phyloP scores from a whole-genome alignment of 352 stramenopile genomes.

The Peronosclerospora sorghi region DNA sequence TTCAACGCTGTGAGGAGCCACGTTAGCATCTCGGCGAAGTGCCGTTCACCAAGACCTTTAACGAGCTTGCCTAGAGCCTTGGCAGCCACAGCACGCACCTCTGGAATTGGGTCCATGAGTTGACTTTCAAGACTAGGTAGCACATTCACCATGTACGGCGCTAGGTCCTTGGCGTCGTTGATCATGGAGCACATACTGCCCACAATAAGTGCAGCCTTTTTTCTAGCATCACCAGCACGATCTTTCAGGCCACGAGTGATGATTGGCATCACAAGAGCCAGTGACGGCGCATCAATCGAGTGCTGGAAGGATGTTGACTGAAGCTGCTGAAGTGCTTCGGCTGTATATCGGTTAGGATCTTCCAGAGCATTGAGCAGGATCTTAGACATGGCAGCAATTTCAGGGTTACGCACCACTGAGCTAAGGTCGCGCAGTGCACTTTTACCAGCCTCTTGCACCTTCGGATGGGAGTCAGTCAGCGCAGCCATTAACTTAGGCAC shows the following conservation, averaged over 20 bases:
- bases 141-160: conserved; percentile 96
- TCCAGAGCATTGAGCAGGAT: conserved; percentile 93
- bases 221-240: conserved; percentile 93
- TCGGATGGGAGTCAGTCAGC: conserved; percentile 97
- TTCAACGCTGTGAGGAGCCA: conserved; percentile 97
- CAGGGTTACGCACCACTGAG: conserved; percentile 97
- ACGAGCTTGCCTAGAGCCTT: conserved; percentile 94
- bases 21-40: conserved; percentile 92
- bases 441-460: conserved; percentile 95
- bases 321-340: conserved; percentile 92
- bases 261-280: conserved; percentile 99
- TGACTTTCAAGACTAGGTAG: conserved; percentile 92
- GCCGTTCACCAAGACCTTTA: conserved; percentile 91
- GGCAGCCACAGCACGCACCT: conserved; percentile 90
- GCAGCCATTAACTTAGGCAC: conserved; percentile 96
- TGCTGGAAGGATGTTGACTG: conserved; percentile 98
- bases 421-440: conserved; percentile 94
- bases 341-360: conserved; percentile 88
- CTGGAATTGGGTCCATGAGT: conserved; percentile 89
- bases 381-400: conserved; percentile 93
- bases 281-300: conserved; percentile 97
- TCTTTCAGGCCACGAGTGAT: conserved; percentile 97
- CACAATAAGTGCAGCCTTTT: conserved; percentile 97
- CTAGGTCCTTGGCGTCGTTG: conserved; percentile 94
- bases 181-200: conserved; percentile 99